Base-by-base conservation (phyloP, 78 protist genomes). In the Dictyostelium firmibasis region DNA sequence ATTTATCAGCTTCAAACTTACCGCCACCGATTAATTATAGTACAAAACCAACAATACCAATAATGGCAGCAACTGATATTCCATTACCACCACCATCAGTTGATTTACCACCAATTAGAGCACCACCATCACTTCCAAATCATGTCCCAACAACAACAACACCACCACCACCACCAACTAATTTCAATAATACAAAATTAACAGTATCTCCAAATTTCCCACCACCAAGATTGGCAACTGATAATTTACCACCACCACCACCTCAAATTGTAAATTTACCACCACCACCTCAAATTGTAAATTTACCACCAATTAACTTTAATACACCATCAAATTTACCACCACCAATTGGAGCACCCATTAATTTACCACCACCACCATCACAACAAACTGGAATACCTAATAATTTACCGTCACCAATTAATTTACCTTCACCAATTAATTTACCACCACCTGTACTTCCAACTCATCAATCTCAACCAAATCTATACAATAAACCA, bases 261-360 rank as follows among this genome's bases (percentile, higher is more conserved):
- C 35, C 31, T 13, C 57, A 3, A 64, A 43, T 10, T 16, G 7
- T 8, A 6, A 27, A n/a, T 69, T 69, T 84, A 69, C 81, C 78
- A 23, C 20, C 14, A n/a, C 47, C 36, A 43, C 27, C 44, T 35
- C 29, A 36, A 76, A n/a, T 27, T 23, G 18, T 14, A 16, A 44
- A 44, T 64, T 76, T 76, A 79, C 85, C 85, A 44, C 62, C 69
- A 29, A 43, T 41, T 8, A 77, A 18, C 18, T 41, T 16, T 10
- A 41, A 23, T 27, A 8, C 62, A n/a, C 11, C 44, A 47, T 14
- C 64, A 14, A 77, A 77, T 31, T 50, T 86, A 25, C 92, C 92
- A 62, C 92, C 92, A 60, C 84, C 86, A 18, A 75, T 44, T 36
- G 38, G 38, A 76, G 2, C 14, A 33, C 38, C 79, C 3, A 25